These are phyloP conservation scores for Claviceps sorghi DNA, from an alignment of 2,329 filamentous ascomycete genomes.

Conservation along the genomic window DNA sequence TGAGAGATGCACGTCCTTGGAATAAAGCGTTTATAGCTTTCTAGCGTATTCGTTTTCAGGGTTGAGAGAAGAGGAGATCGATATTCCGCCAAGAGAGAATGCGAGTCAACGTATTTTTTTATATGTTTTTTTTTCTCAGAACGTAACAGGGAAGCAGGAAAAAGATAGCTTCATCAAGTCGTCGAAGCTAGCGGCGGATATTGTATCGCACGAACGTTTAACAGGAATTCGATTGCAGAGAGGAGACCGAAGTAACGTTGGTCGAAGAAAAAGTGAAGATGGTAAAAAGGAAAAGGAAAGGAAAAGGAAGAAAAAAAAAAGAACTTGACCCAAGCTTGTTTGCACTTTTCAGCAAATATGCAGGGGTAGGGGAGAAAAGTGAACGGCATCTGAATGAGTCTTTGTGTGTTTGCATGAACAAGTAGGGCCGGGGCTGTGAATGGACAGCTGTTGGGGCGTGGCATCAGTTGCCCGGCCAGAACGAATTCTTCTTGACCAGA, in stretches of 20 bases:
- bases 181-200: not conserved
- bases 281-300: not conserved
- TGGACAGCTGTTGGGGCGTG: not conserved
- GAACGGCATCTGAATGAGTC: not conserved
- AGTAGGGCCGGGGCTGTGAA: not conserved
- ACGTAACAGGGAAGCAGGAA: not conserved
- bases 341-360: constrained; percentile 2
- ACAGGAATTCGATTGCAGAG: not conserved
- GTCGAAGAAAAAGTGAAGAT: not conserved
- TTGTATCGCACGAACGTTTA: not conserved
- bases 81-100: too few relatives aligned
- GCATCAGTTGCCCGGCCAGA: constrained; percentile 1
- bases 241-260: not conserved
- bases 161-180: not conserved
- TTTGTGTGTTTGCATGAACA: not conserved
- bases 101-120: not conserved
- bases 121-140: not conserved
- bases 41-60: not conserved
- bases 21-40: not conserved
- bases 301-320: not conserved
- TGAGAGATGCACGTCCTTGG: not conserved
- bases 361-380: not conserved
- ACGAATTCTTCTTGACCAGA: not conserved
- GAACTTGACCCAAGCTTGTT: not conserved
- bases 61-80: not conserved